A percentile compares a stretch with the other conserved stretches of the same genome.
Conservation (phyloP, 352 stramenopile species). For the Globisporangium nagaii region DNA sequence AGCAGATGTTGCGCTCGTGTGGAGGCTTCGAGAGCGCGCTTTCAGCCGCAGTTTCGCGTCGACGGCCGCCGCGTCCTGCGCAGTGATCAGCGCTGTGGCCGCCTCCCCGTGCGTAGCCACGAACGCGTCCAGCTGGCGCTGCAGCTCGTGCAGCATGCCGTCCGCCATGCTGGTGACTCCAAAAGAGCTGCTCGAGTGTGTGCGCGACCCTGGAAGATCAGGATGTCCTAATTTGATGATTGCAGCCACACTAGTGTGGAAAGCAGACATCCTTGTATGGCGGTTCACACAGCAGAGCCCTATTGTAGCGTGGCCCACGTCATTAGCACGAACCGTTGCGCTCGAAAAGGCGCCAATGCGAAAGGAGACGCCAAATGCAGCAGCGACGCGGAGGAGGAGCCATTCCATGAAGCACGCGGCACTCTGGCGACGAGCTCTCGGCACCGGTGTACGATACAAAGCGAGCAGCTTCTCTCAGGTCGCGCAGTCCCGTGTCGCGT, state of each 20-base stretch:
- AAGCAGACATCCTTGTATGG: too few relatives aligned
- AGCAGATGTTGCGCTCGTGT: background rate
- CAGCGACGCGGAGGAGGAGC: background rate
- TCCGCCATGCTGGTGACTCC: background rate
- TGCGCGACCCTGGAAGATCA: background rate
- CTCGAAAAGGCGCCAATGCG: background rate
- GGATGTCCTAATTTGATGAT: background rate
- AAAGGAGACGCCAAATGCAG: background rate
- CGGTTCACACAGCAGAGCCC: background rate
- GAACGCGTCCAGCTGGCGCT: constrained; percentile 55
- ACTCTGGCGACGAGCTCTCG: background rate
- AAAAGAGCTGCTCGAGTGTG: too few relatives aligned
- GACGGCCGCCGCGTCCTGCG: background rate
- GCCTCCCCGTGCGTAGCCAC: constrained; percentile 30
- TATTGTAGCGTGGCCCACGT: too few relatives aligned
- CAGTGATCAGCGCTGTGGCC: background rate
- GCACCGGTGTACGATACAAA: background rate
- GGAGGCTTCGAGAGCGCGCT: background rate
- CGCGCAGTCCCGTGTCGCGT: background rate
- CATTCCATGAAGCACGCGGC: background rate
- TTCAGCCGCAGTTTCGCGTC: constrained; percentile 1
- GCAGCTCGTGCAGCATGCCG: constrained; percentile 33
- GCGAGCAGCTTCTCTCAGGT: background rate
- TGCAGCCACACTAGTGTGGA: too few relatives aligned
- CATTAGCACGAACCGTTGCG: background rate